These are phyloP conservation scores for Lentinula guzmanii DNA, from an alignment of 768 basidiomycete species.

Conservation along the genomic window DNA sequence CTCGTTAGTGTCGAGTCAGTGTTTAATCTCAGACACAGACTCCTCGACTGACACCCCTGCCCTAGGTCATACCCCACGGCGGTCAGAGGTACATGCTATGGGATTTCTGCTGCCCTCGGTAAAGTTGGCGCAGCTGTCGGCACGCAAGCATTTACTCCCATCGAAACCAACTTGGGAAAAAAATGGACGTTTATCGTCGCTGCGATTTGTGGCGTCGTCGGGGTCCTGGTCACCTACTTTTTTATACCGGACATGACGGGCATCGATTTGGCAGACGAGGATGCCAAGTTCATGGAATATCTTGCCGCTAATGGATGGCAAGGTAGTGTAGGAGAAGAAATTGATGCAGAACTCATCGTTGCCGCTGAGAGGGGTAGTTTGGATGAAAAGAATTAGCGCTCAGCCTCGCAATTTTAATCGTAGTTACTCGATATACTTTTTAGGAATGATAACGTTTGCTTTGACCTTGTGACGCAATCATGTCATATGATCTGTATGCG, in stretches of 20 bases:
- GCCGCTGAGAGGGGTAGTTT: neutral
- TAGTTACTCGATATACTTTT: neutral
- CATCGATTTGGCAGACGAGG: conserved; percentile 61
- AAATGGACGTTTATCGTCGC: conserved; percentile 67
- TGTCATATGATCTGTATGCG: neutral
- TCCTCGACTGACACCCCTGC: conserved; percentile 1
- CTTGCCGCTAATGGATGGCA: conserved; percentile 60
- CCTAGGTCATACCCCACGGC: conserved; percentile 59
- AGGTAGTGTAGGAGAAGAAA: conserved; percentile 43
- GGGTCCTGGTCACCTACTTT: conserved; percentile 61
- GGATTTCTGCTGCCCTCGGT: conserved; percentile 60
- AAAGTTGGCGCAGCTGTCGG: conserved; percentile 63
- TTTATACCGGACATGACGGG: conserved; percentile 66
- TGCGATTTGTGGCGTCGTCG: conserved; percentile 60
- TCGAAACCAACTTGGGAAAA: conserved; percentile 62
- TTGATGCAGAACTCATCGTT: conserved; percentile 6
- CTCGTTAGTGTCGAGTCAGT: conserved; percentile 61
- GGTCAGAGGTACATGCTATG: conserved; percentile 66
- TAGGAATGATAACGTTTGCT: neutral
- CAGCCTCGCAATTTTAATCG: neutral
- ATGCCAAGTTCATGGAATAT: conserved; percentile 54
- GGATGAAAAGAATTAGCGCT: neutral
- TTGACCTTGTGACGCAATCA: neutral
- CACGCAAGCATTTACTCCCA: conserved; percentile 65
- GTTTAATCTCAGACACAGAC: neutral